A percentile compares a stretch with the other conserved stretches of the same genome.
These are phyloP conservation scores for Orbilia quercus DNA, from an alignment of 2,329 filamentous ascomycete genomes.

Conservation along the genomic window DNA sequence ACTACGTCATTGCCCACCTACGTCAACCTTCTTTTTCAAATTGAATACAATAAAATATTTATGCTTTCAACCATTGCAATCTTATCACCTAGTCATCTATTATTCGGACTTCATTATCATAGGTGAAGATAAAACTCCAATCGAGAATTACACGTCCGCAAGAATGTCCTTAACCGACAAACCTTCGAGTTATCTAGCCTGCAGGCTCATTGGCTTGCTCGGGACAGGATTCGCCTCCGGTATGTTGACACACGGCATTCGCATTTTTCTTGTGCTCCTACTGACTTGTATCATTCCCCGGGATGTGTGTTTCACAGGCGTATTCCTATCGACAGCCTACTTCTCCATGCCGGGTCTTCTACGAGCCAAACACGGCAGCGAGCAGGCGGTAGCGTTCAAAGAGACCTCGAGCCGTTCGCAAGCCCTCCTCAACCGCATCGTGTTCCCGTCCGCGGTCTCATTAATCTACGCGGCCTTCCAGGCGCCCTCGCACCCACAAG, in stretches of 20 bases:
- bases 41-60: background rate
- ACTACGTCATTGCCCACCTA: slow-evolving; percentile 13
- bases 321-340: slow-evolving; percentile 30
- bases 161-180: slow-evolving; percentile 26
- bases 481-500: slow-evolving; percentile 25
- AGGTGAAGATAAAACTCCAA: background rate
- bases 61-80: background rate
- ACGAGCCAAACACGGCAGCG: slow-evolving; percentile 19
- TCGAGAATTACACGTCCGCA: background rate
- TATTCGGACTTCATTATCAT: too few species aligned
- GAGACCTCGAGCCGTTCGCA: slow-evolving; percentile 17
- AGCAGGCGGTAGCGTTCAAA: slow-evolving; percentile 28
- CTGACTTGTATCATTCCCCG: too few species aligned
- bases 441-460: slow-evolving; percentile 30
- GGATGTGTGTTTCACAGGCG: slow-evolving; percentile 18
- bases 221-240: slow-evolving; percentile 38
- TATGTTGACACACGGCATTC: slow-evolving; percentile 3
- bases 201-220: slow-evolving; percentile 29
- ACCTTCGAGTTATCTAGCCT: slow-evolving; percentile 26
- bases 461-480: slow-evolving; percentile 28
- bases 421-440: slow-evolving; percentile 23
- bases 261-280: background rate
- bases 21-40: too few species aligned
- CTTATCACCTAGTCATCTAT: too few species aligned
- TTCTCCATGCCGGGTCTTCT: slow-evolving; percentile 32